Evolutionary conservation across 202 grass and related monocot species (phyloP), one percentile per base, ranked within the genome.

Genomic region (Schoenoplectus tabernaemontani): DNA sequence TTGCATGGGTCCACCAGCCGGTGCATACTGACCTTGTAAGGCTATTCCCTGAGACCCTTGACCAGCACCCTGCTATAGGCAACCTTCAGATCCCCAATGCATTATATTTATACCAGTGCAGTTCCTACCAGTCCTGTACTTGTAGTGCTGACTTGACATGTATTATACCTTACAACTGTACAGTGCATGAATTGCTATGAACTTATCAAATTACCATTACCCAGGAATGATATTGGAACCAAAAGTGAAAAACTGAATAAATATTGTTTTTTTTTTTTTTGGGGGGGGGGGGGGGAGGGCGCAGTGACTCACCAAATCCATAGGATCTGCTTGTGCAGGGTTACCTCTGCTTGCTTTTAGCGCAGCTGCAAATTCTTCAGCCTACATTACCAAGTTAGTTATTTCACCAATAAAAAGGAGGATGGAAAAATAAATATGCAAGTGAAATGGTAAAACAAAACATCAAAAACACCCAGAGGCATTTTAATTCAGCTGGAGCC

Each of bases 351-450:
- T 90, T 53, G 87, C 91, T 87, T 67, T 79, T 76, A 98, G 89
- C 54, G 91, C 91, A n/a, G 87, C 95, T 0, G 89, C 95, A 62
- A 98, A 85, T 83, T 98, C 95, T 90, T 98, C 95, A 41, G 95
- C 95, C 95, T 98, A 61, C 22, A 86, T 53, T 78, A 85, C 57
- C 51, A 64, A 84, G 47, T 57, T 46, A 9, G 17, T 72, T 57
- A 59, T 7, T 68, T 42, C 48, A 82, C 11, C 17, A 22, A 46
- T 59, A n/a, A 65, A 26, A 15, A 12, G 20, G 65, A 15, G 19
- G 32, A 72, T 68, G 70, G 15, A 41, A 36, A 74, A 74, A 22
- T 2, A 87, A 20, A 17, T 77, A 46, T 61, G 50, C 4, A 20
- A 59, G 28, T 73, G 16, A 30, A 78, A 75, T 23, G 3, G 39